phyloP scores from a whole-genome alignment of 2,329 filamentous ascomycete genomes.

The Zarea fungicola region DNA sequence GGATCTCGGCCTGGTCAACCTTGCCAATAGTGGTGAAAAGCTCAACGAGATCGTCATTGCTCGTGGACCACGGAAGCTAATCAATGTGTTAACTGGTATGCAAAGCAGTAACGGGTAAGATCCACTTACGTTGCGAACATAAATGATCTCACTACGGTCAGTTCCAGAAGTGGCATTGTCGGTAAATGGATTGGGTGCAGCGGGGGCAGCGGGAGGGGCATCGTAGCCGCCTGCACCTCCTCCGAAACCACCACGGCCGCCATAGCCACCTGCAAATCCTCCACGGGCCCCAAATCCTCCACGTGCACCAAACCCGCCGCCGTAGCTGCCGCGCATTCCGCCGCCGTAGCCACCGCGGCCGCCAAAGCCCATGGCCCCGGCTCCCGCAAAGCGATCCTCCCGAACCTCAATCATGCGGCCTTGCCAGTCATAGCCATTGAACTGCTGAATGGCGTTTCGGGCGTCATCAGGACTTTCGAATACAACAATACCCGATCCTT shows the following conservation, averaged over 20 bases:
- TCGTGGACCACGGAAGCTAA: conserved; percentile 96
- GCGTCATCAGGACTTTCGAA: conserved; percentile 95
- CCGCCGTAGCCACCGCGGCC: conserved; percentile 54
- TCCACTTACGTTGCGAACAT: conserved; percentile 86
- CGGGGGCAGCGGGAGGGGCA: conserved; percentile 40
- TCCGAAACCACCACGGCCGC: conserved; percentile 47
- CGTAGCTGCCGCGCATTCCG: conserved; percentile 54
- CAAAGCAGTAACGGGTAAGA: neutral
- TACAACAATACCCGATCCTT: conserved; percentile 94
- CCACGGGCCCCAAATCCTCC: conserved; percentile 50
- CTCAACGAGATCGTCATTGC: conserved; percentile 94
- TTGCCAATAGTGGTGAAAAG: conserved; percentile 97
- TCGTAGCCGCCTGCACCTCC: conserved; percentile 40
- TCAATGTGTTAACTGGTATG: neutral
- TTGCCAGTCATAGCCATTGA: conserved; percentile 99
- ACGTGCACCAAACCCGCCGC: conserved; percentile 45
- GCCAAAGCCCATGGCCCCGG: conserved; percentile 50
- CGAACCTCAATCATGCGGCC: conserved; percentile 89
- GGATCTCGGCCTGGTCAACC: conserved; percentile 97
- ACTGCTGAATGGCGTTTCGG: conserved; percentile 91
- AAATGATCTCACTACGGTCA: conserved; percentile 79
- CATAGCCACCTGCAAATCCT: conserved; percentile 44
- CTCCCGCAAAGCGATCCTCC: conserved; percentile 85
- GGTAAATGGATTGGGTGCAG: conserved; percentile 83
- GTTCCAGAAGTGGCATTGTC: conserved; percentile 84